Percentiles rank a stretch among this genome's conserved stretches.
Evolutionary conservation across 108 stramenopile species (phyloP).

Genomic region (Nitzschia inconspicua): DNA sequence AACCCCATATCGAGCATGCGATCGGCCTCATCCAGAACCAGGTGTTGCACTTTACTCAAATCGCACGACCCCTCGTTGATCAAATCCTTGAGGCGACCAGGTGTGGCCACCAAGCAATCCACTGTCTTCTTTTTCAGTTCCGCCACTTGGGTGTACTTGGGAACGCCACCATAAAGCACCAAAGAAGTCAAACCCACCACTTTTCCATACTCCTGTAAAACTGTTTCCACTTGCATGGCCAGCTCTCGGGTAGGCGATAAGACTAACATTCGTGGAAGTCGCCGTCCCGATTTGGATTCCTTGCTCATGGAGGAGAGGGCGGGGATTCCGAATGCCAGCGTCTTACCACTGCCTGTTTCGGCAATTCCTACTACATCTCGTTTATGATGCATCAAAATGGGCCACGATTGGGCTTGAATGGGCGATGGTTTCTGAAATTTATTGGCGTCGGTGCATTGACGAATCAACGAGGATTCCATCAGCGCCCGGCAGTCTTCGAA

Average conservation of each 20-base stretch:
- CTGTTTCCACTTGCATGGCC: conserved; percentile 94
- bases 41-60: conserved; percentile 66
- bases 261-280: conserved; percentile 89
- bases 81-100: conserved; percentile 94
- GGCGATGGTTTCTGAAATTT: conserved; percentile 87
- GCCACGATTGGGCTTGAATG: conserved; percentile 98
- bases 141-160: conserved; percentile 82
- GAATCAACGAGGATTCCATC: conserved; percentile 40
- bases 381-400: conserved; percentile 36
- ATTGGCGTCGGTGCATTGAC: conserved; percentile 78
- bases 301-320: conserved; percentile 74
- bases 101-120: conserved; percentile 95
- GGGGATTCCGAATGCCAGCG: conserved; percentile 94
- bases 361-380: conserved; percentile 95
- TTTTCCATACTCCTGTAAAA: conserved; percentile 86
- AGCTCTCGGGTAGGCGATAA: conserved; percentile 98
- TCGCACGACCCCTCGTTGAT: conserved; percentile 84
- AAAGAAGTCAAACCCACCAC: conserved; percentile 70
- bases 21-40: conserved; percentile 99
- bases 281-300: conserved; percentile 22
- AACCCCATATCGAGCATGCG: conserved; percentile 98
- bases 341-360: conserved; percentile 97
- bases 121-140: conserved; percentile 62
- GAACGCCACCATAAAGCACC: conserved; percentile 96
- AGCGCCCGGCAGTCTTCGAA: conserved; percentile 62